phyloP scores from a whole-genome alignment of 495 filamentous ascomycete species.

The Margaritispora aquatica region DNA sequence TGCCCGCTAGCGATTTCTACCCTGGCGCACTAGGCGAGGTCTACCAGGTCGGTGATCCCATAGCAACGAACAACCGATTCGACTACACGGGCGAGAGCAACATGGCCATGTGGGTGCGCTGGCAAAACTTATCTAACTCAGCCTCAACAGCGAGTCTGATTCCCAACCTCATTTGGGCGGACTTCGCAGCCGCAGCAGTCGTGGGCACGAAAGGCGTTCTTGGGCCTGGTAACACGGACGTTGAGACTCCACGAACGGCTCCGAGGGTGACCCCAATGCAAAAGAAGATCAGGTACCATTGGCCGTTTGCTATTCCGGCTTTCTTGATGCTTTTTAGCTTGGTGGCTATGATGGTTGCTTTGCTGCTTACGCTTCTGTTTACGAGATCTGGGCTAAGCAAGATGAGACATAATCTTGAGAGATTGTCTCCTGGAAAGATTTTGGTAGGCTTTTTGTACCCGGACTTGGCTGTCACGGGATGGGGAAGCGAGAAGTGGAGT shows the following conservation, averaged over 20 bases:
- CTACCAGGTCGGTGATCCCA: neutral
- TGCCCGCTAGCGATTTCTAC: slow-evolving; percentile 4
- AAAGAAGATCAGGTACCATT: slow-evolving; percentile 26
- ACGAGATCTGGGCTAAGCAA: slow-evolving; percentile 1
- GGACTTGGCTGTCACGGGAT: neutral
- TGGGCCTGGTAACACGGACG: slow-evolving; percentile 2
- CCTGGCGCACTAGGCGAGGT: neutral
- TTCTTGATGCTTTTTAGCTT: slow-evolving; percentile 14
- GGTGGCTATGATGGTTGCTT: slow-evolving; percentile 7
- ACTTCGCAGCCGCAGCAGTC: slow-evolving; percentile 30
- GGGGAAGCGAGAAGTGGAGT: slow-evolving; percentile 14
- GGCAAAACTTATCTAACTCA: slow-evolving; percentile 27
- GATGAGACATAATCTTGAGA: slow-evolving; percentile 16
- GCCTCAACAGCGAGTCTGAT: slow-evolving; percentile 23
- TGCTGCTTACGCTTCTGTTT: slow-evolving; percentile 11
- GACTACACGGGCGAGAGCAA: slow-evolving; percentile 29
- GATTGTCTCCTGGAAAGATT: slow-evolving; percentile 22
- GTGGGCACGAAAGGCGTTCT: slow-evolving; percentile 30
- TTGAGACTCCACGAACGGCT: neutral
- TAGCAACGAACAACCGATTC: neutral
- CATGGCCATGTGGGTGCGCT: slow-evolving; percentile 28
- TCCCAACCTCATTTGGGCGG: slow-evolving; percentile 37
- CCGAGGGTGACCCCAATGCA: slow-evolving; percentile 25
- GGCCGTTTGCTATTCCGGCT: slow-evolving; percentile 31
- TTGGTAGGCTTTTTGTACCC: slow-evolving; percentile 25